Evolutionary conservation across 768 basidiomycete genomes (phyloP).

Genomic region (Mycena vitilis): DNA sequence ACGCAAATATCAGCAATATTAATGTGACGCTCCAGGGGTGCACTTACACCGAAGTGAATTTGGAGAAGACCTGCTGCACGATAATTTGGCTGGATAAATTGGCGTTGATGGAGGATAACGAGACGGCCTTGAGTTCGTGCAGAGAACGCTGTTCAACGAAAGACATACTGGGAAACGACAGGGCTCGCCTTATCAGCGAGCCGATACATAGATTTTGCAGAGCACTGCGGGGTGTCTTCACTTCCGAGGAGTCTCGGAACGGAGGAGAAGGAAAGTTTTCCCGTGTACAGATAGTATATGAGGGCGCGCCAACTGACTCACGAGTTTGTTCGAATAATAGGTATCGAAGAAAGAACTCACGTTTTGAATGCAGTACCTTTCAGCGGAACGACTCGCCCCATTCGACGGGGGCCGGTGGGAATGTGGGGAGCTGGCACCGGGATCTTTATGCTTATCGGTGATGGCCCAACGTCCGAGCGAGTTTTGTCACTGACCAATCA

Average conservation of each 20-base stretch:
- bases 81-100: slow-evolving; percentile 13
- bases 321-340: background rate
- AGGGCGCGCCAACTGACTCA: slow-evolving; percentile 14
- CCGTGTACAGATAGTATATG: slow-evolving; percentile 16
- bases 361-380: slow-evolving; percentile 16
- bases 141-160: slow-evolving; percentile 4
- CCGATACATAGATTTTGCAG: slow-evolving; percentile 20
- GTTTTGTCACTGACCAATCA: too few relatives aligned
- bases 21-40: background rate
- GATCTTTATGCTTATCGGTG: too few relatives aligned
- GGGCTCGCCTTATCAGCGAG: slow-evolving; percentile 12
- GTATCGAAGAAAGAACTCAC: background rate
- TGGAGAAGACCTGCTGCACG: slow-evolving; percentile 19
- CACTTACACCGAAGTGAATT: slow-evolving; percentile 24
- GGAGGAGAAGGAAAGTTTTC: slow-evolving; percentile 7
- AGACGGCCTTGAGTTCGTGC: slow-evolving; percentile 18
- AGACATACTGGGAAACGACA: background rate
- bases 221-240: slow-evolving; percentile 1
- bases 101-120: slow-evolving; percentile 9
- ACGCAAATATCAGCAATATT: background rate
- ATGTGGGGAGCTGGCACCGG: too few relatives aligned
- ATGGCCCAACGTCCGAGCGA: too few relatives aligned
- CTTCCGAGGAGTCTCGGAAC: background rate
- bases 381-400: background rate
- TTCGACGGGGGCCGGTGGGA: background rate